These are phyloP conservation scores for Hymenoscyphus fructigenus DNA, from an alignment of 2,329 filamentous ascomycete species.

Conservation along the genomic window DNA sequence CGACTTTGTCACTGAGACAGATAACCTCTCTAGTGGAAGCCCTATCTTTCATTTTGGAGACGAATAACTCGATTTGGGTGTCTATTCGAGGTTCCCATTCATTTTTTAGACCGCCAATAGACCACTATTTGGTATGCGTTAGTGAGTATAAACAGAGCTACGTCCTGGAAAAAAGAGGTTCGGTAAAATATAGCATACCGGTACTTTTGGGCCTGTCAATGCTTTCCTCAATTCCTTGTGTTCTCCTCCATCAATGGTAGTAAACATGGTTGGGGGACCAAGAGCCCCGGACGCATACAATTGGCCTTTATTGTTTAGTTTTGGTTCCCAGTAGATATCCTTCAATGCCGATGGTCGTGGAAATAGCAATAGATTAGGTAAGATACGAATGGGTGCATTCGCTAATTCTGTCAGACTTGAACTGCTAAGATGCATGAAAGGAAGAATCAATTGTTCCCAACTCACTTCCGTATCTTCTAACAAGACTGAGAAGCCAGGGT, in stretches of 20 bases:
- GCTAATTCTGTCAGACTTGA: not conserved
- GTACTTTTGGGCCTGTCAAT: not conserved
- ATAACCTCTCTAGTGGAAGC: not conserved
- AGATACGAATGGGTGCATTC: not conserved
- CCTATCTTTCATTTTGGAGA: not conserved
- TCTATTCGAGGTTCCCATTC: not conserved
- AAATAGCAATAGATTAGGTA: not conserved
- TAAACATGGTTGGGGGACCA: not conserved
- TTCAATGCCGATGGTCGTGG: not conserved
- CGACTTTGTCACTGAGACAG: not conserved
- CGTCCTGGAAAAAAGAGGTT: not conserved
- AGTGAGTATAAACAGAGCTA: not conserved
- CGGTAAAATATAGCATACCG: not conserved
- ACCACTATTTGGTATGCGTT: not conserved
- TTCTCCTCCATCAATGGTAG: not conserved
- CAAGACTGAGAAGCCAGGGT: not conserved
- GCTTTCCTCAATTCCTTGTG: not conserved
- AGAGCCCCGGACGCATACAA: not conserved
- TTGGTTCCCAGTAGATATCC: not conserved
- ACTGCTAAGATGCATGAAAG: not conserved
- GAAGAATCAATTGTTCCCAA: not conserved
- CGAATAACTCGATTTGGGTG: not conserved
- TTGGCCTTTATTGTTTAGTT: not conserved
- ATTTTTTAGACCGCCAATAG: not conserved
- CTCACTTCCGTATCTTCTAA: not conserved